These are phyloP conservation scores for Ascoidea rubescens DNA, from an alignment of 805 yeast genomes.

Conservation along the genomic window DNA sequence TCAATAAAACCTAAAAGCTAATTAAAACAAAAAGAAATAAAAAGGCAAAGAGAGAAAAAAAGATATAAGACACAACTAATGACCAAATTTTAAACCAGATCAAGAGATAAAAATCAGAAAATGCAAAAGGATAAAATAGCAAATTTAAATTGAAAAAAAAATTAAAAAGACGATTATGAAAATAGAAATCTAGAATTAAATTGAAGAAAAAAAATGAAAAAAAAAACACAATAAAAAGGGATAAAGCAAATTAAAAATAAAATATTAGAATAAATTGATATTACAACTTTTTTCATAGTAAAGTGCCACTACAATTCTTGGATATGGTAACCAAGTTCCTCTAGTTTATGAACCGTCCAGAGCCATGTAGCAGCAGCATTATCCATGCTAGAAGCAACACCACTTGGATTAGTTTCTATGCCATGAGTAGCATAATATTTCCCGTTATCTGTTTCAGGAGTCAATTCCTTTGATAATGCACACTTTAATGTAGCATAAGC, in stretches of 20 bases:
- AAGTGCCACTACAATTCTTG: not conserved
- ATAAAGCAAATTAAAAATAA: too few relatives aligned
- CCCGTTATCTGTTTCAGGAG: conserved; percentile 49
- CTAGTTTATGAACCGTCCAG: conserved; percentile 56
- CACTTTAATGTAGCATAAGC: conserved; percentile 50
- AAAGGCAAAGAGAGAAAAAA: conserved; percentile 17
- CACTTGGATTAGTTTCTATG: conserved; percentile 37
- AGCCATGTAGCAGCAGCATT: conserved; percentile 64
- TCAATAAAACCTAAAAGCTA: too few relatives aligned
- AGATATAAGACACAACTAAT: not conserved
- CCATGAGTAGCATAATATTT: conserved; percentile 56
- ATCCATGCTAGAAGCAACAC: conserved; percentile 39
- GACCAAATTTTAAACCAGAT: not conserved
- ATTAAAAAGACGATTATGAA: not conserved
- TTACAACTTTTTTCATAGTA: too few relatives aligned
- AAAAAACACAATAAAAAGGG: not conserved
- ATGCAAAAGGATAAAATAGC: not conserved
- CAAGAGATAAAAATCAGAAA: not conserved
- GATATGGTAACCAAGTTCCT: conserved; percentile 30
- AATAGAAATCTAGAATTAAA: not conserved
- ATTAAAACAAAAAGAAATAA: too few relatives aligned
- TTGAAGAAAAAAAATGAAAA: conserved; percentile 1
- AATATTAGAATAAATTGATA: too few relatives aligned
- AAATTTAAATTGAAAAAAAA: not conserved
- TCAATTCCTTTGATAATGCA: conserved; percentile 38